Evolutionary conservation across 257 asterid genomes (phyloP).

Genomic region (Petrea volubilis): DNA sequence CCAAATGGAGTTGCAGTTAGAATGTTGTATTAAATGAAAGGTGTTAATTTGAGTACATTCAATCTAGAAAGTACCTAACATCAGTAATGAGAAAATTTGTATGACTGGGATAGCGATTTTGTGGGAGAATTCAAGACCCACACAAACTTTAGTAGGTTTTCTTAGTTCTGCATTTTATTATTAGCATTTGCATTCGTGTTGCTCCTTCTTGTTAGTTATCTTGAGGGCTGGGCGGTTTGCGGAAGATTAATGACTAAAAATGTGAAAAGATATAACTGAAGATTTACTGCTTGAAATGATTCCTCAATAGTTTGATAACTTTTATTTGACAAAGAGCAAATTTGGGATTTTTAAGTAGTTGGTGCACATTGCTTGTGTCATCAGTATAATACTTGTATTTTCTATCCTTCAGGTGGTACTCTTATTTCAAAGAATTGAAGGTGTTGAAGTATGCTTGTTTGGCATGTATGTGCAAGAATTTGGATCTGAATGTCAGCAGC

Average conservation of each 20-base stretch:
- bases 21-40: slow-evolving; percentile 3
- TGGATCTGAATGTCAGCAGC: slow-evolving; percentile 95
- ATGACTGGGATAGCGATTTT: neutral
- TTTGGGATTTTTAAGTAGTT: slow-evolving; percentile 4
- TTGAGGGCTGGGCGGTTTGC: neutral
- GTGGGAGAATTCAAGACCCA: neutral
- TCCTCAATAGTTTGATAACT: neutral
- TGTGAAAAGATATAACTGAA: neutral
- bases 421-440: slow-evolving; percentile 94
- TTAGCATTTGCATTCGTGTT: neutral
- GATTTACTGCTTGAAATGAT: neutral
- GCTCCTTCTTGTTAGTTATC: neutral
- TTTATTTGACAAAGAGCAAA: too few species aligned
- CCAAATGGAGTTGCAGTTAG: slow-evolving; percentile 12
- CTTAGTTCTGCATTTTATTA: neutral
- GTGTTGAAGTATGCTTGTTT: slow-evolving; percentile 97
- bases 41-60: neutral
- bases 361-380: neutral
- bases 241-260: neutral
- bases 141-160: neutral
- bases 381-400: slow-evolving; percentile 1
- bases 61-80: neutral
- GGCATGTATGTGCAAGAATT: slow-evolving; percentile 99
- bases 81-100: neutral
- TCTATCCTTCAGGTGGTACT: slow-evolving; percentile 69